These are phyloP conservation scores for Malus sylvestris DNA, from an alignment of 306 rosid genomes.

Conservation along the genomic window DNA sequence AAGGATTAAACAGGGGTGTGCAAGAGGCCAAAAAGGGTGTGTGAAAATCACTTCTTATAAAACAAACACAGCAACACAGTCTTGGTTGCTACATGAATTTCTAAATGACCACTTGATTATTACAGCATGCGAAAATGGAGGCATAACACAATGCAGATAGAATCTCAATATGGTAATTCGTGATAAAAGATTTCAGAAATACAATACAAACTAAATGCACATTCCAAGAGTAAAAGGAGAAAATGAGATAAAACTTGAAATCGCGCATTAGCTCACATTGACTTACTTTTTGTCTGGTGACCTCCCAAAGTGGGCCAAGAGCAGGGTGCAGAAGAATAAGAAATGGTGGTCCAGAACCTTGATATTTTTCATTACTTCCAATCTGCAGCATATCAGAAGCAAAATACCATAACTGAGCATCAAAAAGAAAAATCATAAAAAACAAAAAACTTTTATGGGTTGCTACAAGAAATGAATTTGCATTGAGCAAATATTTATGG, in stretches of 20 bases:
- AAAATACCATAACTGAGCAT: not conserved
- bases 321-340: constrained; percentile 90
- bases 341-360: constrained; percentile 84
- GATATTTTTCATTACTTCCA: constrained; percentile 62
- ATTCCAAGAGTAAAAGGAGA: not conserved
- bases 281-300: constrained; percentile 77
- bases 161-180: not conserved
- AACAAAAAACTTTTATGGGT: not conserved
- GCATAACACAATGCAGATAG: not conserved
- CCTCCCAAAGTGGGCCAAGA: constrained; percentile 98
- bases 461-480: constrained; percentile 5
- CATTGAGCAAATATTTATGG: not conserved
- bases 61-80: not conserved
- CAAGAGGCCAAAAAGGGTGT: no score
- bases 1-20: no score
- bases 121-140: not conserved
- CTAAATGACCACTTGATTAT: not conserved
- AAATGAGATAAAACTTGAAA: not conserved
- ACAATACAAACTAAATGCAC: not conserved
- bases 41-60: no score
- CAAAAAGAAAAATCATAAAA: not conserved
- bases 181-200: not conserved
- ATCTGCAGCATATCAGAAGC: constrained; percentile 47
- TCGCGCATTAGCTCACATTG: not conserved
- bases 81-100: not conserved